Percentiles rank a stretch among this genome's conserved stretches.
phyloP scores from a whole-genome alignment of 2,329 filamentous ascomycete genomes.

The Paracoccidioides lutzii region DNA sequence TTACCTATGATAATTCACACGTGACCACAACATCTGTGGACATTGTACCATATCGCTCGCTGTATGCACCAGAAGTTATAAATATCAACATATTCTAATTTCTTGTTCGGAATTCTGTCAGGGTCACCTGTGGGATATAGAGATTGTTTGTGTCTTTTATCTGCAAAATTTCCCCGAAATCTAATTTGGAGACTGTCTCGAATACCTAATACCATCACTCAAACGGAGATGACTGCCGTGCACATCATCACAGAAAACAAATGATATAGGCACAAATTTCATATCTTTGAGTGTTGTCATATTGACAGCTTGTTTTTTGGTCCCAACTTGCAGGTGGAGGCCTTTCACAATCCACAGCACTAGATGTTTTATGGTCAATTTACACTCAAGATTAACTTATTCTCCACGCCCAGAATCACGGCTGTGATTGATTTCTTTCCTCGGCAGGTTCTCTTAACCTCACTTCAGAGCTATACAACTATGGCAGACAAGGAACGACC shows the following conservation, averaged over 20 bases:
- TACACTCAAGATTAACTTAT: too few relatives aligned
- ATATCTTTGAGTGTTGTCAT: too few relatives aligned
- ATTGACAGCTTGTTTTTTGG: too few relatives aligned
- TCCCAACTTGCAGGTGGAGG: too few relatives aligned
- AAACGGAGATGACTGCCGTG: too few relatives aligned
- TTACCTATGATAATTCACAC: not conserved
- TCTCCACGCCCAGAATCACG: not conserved
- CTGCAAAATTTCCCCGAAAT: not conserved
- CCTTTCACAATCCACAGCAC: not conserved
- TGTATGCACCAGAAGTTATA: too few relatives aligned
- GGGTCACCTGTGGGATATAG: not conserved
- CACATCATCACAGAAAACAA: too few relatives aligned
- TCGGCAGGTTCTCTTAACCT: not conserved
- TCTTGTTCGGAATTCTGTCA: not conserved
- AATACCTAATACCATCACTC: not conserved
- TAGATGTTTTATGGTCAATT: not conserved
- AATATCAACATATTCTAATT: not conserved
- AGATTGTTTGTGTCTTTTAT: not conserved
- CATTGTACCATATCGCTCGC: not conserved
- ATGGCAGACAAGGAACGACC: conserved; percentile 3
- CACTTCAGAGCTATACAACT: not conserved
- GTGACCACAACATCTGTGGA: not conserved
- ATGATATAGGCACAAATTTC: too few relatives aligned
- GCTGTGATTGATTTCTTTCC: not conserved
- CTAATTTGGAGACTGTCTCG: not conserved